Evolutionary conservation across 345 rosid genomes (phyloP).

Genomic region (Brassica juncea): DNA sequence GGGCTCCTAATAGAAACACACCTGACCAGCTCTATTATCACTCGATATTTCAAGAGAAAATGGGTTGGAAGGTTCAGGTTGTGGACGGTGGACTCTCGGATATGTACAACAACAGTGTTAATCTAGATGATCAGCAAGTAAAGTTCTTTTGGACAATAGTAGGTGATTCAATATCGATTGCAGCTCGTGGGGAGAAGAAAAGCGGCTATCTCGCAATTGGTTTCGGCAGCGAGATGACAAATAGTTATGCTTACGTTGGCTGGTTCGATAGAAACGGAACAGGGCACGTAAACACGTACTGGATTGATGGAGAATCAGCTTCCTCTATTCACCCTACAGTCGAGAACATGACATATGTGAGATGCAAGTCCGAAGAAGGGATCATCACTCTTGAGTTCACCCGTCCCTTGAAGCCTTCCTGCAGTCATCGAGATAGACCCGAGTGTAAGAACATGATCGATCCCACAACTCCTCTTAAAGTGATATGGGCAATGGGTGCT

Average conservation of each 20-base stretch:
- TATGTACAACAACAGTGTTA: conserved; percentile 91
- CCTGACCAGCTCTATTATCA: conserved; percentile 90
- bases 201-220: conserved; percentile 91
- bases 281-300: conserved; percentile 78
- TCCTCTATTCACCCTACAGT: conserved; percentile 65
- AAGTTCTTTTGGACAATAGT: conserved; percentile 87
- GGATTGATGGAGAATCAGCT: conserved; percentile 87
- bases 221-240: conserved; percentile 76
- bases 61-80: conserved; percentile 98
- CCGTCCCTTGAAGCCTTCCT: conserved; percentile 67
- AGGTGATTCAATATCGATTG: conserved; percentile 71
- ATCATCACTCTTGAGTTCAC: conserved; percentile 92
- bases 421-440: conserved; percentile 50
- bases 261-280: conserved; percentile 77
- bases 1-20: conserved; percentile 92
- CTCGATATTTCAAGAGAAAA: conserved; percentile 74
- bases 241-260: conserved; percentile 87
- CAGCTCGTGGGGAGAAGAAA: conserved; percentile 93
- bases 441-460: conserved; percentile 88
- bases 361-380: conserved; percentile 90
- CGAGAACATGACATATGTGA: conserved; percentile 77
- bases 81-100: conserved; percentile 94
- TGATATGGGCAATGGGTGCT: conserved; percentile 95
- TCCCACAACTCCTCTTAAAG: conserved; percentile 88
- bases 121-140: conserved; percentile 94